Evolutionary conservation across 495 filamentous ascomycete genomes (phyloP).

Genomic region (Apodospora peruviana): DNA sequence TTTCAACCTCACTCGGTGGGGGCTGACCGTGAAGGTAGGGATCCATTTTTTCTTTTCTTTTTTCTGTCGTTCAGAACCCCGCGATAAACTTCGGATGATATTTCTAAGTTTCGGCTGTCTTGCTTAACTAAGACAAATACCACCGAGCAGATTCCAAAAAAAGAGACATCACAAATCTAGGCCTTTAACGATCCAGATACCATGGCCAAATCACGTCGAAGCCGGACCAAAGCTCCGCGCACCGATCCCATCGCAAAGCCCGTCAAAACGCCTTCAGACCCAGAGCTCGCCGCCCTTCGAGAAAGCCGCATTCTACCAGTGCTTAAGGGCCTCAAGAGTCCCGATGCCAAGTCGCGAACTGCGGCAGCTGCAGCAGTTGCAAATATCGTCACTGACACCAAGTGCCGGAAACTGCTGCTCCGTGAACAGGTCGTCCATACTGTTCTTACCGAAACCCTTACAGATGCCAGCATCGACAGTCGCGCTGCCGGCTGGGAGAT

Average conservation of each 20-base stretch:
- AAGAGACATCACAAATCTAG: too few relatives aligned
- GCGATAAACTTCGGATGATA: too few relatives aligned
- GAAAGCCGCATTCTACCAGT: slow-evolving; percentile 53
- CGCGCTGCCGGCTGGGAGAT: slow-evolving; percentile 56
- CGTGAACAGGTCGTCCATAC: slow-evolving; percentile 56
- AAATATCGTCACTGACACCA: slow-evolving; percentile 53
- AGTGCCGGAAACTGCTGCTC: slow-evolving; percentile 53
- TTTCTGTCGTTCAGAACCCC: too few relatives aligned
- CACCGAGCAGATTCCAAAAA: too few relatives aligned
- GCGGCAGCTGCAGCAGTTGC: slow-evolving; percentile 48
- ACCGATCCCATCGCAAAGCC: slow-evolving; percentile 43
- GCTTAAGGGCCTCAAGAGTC: slow-evolving; percentile 48
- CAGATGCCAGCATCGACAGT: slow-evolving; percentile 51
- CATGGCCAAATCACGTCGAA: slow-evolving; percentile 42
- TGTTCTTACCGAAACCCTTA: slow-evolving; percentile 54
- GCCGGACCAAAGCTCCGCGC: slow-evolving; percentile 30
- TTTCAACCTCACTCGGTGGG: too few relatives aligned
- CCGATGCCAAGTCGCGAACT: slow-evolving; percentile 47
- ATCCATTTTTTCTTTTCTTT: too few relatives aligned
- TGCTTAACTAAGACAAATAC: too few relatives aligned
- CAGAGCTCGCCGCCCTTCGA: slow-evolving; percentile 50
- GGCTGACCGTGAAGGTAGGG: too few relatives aligned
- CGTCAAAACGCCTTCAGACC: slow-evolving; percentile 48
- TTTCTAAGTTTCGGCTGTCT: too few relatives aligned
- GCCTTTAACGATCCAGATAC: too few relatives aligned